Evolutionary conservation across 495 filamentous ascomycete species (phyloP).

Genomic region (Penicillium taxi): DNA sequence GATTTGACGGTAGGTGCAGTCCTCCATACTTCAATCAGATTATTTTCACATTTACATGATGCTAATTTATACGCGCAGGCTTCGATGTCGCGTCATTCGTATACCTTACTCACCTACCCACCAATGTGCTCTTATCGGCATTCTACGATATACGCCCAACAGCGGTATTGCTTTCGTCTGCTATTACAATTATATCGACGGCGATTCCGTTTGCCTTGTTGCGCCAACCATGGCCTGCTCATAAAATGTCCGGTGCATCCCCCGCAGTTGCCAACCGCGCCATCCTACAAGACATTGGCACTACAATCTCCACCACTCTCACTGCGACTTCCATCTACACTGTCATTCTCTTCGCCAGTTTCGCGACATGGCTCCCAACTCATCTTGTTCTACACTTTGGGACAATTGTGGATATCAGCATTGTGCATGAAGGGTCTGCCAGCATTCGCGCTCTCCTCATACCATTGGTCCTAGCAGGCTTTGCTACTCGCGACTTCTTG

Average conservation of each 20-base stretch:
- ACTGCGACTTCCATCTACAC: slow-evolving; percentile 62
- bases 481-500: slow-evolving; percentile 62
- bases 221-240: slow-evolving; percentile 53
- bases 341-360: slow-evolving; percentile 54
- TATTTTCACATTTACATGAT: not conserved
- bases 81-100: slow-evolving; percentile 62
- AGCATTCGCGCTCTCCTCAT: slow-evolving; percentile 41
- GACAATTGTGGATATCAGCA: slow-evolving; percentile 53
- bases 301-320: slow-evolving; percentile 54
- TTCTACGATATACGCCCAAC: slow-evolving; percentile 62
- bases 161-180: slow-evolving; percentile 48
- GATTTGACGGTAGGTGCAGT: slow-evolving; percentile 54
- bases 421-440: slow-evolving; percentile 50
- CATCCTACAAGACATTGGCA: slow-evolving; percentile 57
- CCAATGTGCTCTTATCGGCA: slow-evolving; percentile 57
- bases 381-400: slow-evolving; percentile 64
- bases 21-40: not conserved
- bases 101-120: slow-evolving; percentile 62
- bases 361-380: slow-evolving; percentile 55
- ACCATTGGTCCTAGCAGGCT: slow-evolving; percentile 55
- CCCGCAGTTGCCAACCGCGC: slow-evolving; percentile 52
- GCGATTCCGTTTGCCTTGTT: slow-evolving; percentile 64
- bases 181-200: slow-evolving; percentile 57
- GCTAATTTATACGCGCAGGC: slow-evolving; percentile 28
- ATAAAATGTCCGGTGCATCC: slow-evolving; percentile 45